phyloP scores from a whole-genome alignment of 2,329 filamentous ascomycete genomes.

The Ophiostoma angusticollis region DNA sequence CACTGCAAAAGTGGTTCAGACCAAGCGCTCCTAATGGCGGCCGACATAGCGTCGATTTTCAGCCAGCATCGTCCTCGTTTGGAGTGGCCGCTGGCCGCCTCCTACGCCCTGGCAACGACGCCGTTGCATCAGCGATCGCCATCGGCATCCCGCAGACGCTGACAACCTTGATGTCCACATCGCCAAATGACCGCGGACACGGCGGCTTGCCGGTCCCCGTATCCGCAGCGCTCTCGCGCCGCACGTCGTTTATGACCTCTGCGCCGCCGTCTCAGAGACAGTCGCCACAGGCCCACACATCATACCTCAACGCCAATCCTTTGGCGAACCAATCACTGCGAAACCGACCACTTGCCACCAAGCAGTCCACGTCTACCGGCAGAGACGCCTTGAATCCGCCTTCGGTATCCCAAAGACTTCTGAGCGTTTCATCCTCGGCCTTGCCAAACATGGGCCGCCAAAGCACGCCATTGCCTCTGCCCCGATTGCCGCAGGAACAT shows the following conservation, averaged over 20 bases:
- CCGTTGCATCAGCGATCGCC: conserved; percentile 41
- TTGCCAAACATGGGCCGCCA: conserved; percentile 4
- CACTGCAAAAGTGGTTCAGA: conserved; percentile 40
- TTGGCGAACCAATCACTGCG: neutral
- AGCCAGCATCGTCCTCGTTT: conserved; percentile 41
- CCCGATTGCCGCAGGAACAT: conserved; percentile 26
- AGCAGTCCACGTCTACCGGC: conserved; percentile 1
- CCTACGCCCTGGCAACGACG: conserved; percentile 41
- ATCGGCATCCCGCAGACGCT: conserved; percentile 39
- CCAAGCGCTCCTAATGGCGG: conserved; percentile 24
- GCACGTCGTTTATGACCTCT: conserved; percentile 3
- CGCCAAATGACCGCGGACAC: conserved; percentile 23
- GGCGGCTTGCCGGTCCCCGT: neutral
- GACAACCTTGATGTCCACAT: conserved; percentile 26
- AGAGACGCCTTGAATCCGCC: conserved; percentile 14
- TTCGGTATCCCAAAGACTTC: conserved; percentile 23
- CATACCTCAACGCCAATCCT: neutral
- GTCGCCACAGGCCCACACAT: conserved; percentile 5
- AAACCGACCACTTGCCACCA: conserved; percentile 5
- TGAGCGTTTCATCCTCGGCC: conserved; percentile 8
- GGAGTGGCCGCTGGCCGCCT: conserved; percentile 30
- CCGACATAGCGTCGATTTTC: conserved; percentile 21
- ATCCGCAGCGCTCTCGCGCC: conserved; percentile 4
- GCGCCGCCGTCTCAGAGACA: conserved; percentile 1
- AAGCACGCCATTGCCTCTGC: conserved; percentile 16